Conservation (phyloP, 768 basidiomycete genomes). For the Mycena alexandri region DNA sequence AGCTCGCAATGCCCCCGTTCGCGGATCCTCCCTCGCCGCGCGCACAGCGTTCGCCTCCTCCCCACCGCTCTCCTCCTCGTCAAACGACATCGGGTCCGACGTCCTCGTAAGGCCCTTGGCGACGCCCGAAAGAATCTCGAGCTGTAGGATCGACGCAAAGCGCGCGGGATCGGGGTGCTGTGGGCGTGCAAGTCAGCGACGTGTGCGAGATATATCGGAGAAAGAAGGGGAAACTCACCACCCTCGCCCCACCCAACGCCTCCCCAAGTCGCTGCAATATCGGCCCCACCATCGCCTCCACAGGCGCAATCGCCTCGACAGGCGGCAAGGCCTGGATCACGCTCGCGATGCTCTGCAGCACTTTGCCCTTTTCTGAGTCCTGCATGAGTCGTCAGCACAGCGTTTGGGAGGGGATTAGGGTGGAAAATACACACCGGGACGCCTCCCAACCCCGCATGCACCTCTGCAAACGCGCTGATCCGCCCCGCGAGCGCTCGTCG, state of each 20-base stretch:
- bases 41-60: constrained; percentile 69
- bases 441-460: constrained; percentile 81
- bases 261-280: constrained; percentile 78
- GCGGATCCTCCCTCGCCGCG: constrained; percentile 71
- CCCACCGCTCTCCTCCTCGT: constrained; percentile 69
- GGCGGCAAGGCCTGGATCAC: constrained; percentile 93
- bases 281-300: constrained; percentile 84
- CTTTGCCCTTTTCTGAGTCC: constrained; percentile 91
- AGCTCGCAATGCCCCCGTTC: constrained; percentile 74
- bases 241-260: constrained; percentile 65
- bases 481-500: constrained; percentile 85
- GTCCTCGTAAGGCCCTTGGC: constrained; percentile 89
- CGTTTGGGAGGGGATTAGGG: constrained; percentile 19
- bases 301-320: constrained; percentile 79
- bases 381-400: constrained; percentile 40
- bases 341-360: constrained; percentile 92
- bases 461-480: constrained; percentile 85
- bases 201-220: too few relatives aligned
- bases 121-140: constrained; percentile 86
- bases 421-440: constrained; percentile 70
- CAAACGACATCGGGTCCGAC: constrained; percentile 73
- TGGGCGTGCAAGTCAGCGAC: neutral
- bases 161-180: constrained; percentile 84
- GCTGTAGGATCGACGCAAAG: constrained; percentile 71
- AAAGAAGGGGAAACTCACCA: constrained; percentile 53